phyloP scores from a whole-genome alignment of 352 stramenopile species.

The Globisporangium cederbergense region DNA sequence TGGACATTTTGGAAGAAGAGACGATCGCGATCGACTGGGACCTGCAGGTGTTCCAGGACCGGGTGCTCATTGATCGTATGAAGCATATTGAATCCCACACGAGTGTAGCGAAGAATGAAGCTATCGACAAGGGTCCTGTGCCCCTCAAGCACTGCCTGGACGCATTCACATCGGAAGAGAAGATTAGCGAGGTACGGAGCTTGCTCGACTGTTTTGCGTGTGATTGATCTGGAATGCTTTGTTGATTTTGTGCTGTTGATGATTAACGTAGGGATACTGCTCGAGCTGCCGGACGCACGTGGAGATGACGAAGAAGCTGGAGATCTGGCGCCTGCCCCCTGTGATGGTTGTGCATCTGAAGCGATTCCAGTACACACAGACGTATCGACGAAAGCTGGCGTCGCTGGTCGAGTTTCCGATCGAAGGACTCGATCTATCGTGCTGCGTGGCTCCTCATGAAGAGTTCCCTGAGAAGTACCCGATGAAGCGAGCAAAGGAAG shows the following conservation, averaged over 20 bases:
- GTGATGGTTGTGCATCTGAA: slow-evolving; percentile 99
- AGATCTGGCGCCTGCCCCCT: slow-evolving; percentile 95
- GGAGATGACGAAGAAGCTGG: slow-evolving; percentile 98
- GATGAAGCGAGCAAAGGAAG: slow-evolving; percentile 45
- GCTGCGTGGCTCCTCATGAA: slow-evolving; percentile 83
- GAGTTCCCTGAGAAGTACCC: slow-evolving; percentile 81
- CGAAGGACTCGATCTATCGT: slow-evolving; percentile 91
- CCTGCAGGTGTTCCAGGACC: slow-evolving; percentile 78
- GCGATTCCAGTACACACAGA: slow-evolving; percentile 97
- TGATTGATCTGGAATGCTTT: background rate
- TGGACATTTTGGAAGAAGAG: slow-evolving; percentile 85
- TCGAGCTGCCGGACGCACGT: slow-evolving; percentile 94
- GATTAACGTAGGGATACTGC: slow-evolving; percentile 88
- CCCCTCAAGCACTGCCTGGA: slow-evolving; percentile 78
- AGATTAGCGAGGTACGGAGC: slow-evolving; percentile 64
- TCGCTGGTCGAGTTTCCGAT: slow-evolving; percentile 96
- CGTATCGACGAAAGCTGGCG: slow-evolving; percentile 81
- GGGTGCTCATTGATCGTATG: slow-evolving; percentile 80
- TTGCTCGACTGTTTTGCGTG: background rate
- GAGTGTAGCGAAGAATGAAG: slow-evolving; percentile 82
- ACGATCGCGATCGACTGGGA: slow-evolving; percentile 88
- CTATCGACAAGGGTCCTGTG: slow-evolving; percentile 86
- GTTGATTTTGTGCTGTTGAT: background rate
- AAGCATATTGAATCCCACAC: slow-evolving; percentile 79
- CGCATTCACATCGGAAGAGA: slow-evolving; percentile 83